Evolutionary conservation across 305 asterid species (phyloP).

Genomic region (Fraxinus velutina): DNA sequence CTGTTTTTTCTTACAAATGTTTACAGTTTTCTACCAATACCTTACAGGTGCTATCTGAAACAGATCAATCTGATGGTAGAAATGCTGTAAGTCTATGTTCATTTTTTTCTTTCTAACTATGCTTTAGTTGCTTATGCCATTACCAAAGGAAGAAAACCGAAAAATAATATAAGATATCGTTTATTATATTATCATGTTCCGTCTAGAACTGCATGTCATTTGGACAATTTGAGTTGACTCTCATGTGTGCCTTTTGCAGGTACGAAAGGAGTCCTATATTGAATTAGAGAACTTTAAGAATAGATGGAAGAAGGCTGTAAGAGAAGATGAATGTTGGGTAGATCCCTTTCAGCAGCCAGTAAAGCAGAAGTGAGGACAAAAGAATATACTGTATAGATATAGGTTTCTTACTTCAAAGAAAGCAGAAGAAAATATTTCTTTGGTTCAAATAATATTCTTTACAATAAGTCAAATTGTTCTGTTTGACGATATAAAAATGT

Average conservation of each 20-base stretch:
- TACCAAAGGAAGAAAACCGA: background rate
- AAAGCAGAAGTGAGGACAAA: constrained; percentile 18
- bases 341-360: constrained; percentile 47
- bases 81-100: constrained; percentile 41
- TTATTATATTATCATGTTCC: background rate
- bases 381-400: background rate
- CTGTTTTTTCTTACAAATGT: background rate
- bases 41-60: constrained; percentile 30
- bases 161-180: background rate
- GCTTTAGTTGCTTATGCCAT: background rate
- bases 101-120: background rate
- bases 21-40: background rate
- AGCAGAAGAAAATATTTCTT: background rate
- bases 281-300: constrained; percentile 57
- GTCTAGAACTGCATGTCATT: background rate
- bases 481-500: background rate
- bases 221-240: background rate
- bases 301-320: constrained; percentile 65
- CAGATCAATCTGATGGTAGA: constrained; percentile 45
- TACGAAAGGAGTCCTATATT: constrained; percentile 41
- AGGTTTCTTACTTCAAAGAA: background rate
- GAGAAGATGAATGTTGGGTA: constrained; percentile 66
- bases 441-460: background rate
- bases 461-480: background rate
- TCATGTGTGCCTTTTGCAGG: constrained; percentile 31